These are phyloP conservation scores for Saccharomycopsis fibuligera DNA, from an alignment of 805 yeast species.

Conservation along the genomic window DNA sequence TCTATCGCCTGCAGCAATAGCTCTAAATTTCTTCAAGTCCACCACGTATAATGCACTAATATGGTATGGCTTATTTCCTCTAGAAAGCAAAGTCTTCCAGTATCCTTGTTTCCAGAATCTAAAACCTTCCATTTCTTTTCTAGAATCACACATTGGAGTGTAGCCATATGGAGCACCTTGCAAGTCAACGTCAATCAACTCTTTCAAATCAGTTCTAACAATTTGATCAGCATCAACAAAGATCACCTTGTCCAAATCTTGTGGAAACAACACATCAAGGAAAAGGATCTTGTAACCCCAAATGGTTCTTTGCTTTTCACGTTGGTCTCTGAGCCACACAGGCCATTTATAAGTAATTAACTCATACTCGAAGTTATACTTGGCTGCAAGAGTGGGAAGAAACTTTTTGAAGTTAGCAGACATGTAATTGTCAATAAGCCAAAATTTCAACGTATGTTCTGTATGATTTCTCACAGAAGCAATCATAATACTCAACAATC, in stretches of 20 bases:
- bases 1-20: constrained; percentile 66
- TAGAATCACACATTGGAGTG: constrained; percentile 80
- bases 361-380: constrained; percentile 64
- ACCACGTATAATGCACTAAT: constrained; percentile 81
- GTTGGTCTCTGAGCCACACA: constrained; percentile 72
- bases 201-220: constrained; percentile 67
- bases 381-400: constrained; percentile 51
- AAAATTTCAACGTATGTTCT: constrained; percentile 63
- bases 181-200: constrained; percentile 60
- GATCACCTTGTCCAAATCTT: constrained; percentile 62
- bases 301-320: constrained; percentile 69
- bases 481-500: constrained; percentile 72
- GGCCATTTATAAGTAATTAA: constrained; percentile 92
- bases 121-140: constrained; percentile 75
- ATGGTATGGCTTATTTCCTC: constrained; percentile 59
- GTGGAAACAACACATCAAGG: constrained; percentile 83
- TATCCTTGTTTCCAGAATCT: constrained; percentile 92
- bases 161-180: constrained; percentile 82
- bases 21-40: constrained; percentile 63
- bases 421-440: constrained; percentile 80
- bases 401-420: constrained; percentile 60
- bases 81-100: constrained; percentile 63
- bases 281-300: constrained; percentile 89
- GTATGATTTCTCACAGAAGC: constrained; percentile 66
- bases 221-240: constrained; percentile 86